phyloP scores from a whole-genome alignment of 1,284 basidiomycete genomes.

The Fomitopsis betulina region DNA sequence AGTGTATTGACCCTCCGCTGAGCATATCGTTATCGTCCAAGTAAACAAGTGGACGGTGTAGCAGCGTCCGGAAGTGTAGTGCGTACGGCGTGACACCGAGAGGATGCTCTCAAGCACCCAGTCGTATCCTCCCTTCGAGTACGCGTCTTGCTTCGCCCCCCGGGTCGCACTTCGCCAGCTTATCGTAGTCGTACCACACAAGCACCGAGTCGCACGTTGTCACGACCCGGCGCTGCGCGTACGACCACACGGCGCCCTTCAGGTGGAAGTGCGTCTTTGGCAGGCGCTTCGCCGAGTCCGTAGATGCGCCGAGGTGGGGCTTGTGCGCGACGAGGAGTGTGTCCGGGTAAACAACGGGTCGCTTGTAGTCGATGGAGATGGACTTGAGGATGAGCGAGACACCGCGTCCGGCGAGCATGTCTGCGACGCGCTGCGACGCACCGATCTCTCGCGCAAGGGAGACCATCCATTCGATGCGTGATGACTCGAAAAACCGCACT shows the following conservation, averaged over 20 bases:
- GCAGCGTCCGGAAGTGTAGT: no score
- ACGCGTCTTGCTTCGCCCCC: conserved; percentile 36
- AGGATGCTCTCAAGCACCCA: conserved; percentile 4
- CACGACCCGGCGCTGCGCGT: conserved; percentile 55
- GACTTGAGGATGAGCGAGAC: conserved; percentile 70
- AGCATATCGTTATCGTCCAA: no score
- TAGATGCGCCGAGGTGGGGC: conserved; percentile 22
- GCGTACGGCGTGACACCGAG: no score
- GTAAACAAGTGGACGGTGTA: no score
- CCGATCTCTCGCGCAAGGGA: conserved; percentile 54
- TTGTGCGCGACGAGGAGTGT: conserved; percentile 64
- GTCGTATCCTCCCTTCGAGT: conserved; percentile 24
- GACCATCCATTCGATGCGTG: conserved; percentile 61
- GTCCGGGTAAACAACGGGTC: conserved; percentile 69
- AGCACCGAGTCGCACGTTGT: conserved; percentile 57
- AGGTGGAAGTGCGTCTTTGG: conserved; percentile 44
- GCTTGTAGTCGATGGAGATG: conserved; percentile 57
- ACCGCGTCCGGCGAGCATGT: conserved; percentile 57
- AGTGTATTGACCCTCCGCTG: no score
- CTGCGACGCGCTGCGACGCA: conserved; percentile 45
- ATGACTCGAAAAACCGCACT: conserved; percentile 60
- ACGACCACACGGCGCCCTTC: conserved; percentile 54
- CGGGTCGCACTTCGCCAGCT: conserved; percentile 57
- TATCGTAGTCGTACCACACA: conserved; percentile 76
- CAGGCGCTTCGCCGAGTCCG: conserved; percentile 10